Conservation (phyloP, 2,329 filamentous ascomycete genomes). For the Purpureocillium lavendulum region DNA sequence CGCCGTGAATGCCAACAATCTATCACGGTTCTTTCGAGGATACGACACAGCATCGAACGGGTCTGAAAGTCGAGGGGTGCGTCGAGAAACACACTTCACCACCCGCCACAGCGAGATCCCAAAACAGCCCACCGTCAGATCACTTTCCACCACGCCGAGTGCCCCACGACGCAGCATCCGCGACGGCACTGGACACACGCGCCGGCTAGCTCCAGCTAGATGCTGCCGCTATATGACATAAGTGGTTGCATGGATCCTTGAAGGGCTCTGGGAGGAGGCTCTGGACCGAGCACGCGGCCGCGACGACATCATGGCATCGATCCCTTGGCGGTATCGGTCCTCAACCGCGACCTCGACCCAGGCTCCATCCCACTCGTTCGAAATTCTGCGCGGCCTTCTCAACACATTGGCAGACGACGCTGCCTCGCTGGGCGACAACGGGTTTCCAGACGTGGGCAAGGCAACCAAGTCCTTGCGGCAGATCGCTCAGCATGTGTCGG, state of each 20-base stretch:
- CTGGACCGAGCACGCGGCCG: slow-evolving; percentile 7
- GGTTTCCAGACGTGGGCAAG: slow-evolving; percentile 38
- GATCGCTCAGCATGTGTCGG: slow-evolving; percentile 55
- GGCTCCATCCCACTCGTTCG: slow-evolving; percentile 50
- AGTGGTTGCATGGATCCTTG: slow-evolving; percentile 24
- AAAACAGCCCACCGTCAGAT: slow-evolving; percentile 7
- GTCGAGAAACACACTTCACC: no score
- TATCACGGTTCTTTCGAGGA: no score
- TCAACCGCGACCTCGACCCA: slow-evolving; percentile 57
- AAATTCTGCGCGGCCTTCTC: slow-evolving; percentile 48
- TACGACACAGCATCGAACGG: slow-evolving; percentile 12
- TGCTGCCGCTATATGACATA: not conserved
- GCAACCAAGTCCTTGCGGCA: slow-evolving; percentile 51
- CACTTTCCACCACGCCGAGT: slow-evolving; percentile 12
- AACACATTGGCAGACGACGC: slow-evolving; percentile 31
- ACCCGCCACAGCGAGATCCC: slow-evolving; percentile 16
- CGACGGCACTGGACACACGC: not conserved
- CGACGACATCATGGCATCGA: slow-evolving; percentile 37
- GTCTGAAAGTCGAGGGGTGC: no score
- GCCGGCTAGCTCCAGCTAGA: slow-evolving; percentile 1
- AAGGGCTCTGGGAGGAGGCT: slow-evolving; percentile 21
- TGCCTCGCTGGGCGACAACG: slow-evolving; percentile 22
- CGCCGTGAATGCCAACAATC: slow-evolving; percentile 4
- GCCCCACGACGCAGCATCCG: no score
- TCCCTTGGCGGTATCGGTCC: slow-evolving; percentile 51